These are phyloP conservation scores for Cucurbita maxima DNA, from an alignment of 306 rosid genomes.

Conservation along the genomic window DNA sequence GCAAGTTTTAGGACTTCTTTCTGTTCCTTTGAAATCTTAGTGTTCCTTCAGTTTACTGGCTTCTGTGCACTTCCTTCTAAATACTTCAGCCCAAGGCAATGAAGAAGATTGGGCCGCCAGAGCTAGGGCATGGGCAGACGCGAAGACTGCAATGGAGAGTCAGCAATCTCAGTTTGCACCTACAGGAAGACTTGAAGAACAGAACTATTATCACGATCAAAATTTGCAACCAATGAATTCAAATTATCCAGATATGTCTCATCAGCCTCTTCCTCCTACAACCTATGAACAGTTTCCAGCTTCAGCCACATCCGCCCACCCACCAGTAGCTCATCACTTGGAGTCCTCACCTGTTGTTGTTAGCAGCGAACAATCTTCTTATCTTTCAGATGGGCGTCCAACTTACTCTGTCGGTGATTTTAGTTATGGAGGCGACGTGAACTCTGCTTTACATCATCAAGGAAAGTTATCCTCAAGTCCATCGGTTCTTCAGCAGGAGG, in stretches of 20 bases:
- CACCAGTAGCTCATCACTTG: constrained; percentile 31
- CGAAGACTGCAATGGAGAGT: constrained; percentile 54
- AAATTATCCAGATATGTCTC: constrained; percentile 37
- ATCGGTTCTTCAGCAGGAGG: constrained; percentile 98
- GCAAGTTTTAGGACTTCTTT: neutral
- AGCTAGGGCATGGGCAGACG: constrained; percentile 98
- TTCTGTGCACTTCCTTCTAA: neutral
- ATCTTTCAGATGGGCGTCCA: constrained; percentile 40
- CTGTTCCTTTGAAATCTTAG: neutral
- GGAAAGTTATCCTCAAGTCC: constrained; percentile 47
- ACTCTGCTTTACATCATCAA: constrained; percentile 38
- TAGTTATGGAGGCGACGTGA: constrained; percentile 34
- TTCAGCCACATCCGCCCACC: constrained; percentile 34
- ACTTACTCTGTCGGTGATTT: constrained; percentile 39
- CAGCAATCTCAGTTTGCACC: constrained; percentile 59
- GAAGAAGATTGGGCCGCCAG: constrained; percentile 96
- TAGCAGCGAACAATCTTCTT: constrained; percentile 35
- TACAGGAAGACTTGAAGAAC: constrained; percentile 55
- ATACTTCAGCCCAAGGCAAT: constrained; percentile 24
- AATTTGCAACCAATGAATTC: constrained; percentile 41
- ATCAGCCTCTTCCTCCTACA: constrained; percentile 45
- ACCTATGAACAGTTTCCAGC: constrained; percentile 59
- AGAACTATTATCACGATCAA: constrained; percentile 55
- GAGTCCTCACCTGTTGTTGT: constrained; percentile 31
- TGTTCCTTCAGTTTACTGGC: neutral